A percentile compares a stretch with the other conserved stretches of the same genome.
These are phyloP conservation scores for Gnomoniopsis sp. DNA, from an alignment of 2,329 filamentous ascomycete species.

Conservation along the genomic window DNA sequence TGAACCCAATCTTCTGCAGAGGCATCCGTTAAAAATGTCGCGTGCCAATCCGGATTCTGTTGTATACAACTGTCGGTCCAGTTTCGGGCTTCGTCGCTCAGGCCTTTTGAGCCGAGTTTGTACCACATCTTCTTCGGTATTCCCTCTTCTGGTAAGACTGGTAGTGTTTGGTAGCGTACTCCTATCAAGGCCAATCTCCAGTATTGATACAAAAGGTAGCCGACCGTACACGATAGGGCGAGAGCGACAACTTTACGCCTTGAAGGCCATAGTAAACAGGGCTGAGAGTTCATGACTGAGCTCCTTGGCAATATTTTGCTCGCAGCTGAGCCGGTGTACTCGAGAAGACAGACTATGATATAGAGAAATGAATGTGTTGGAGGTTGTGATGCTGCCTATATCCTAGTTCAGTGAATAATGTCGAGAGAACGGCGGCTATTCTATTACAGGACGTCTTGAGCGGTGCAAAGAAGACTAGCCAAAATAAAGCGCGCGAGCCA, in stretches of 20 bases:
- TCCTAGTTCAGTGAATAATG: neutral
- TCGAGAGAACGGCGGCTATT: too few species aligned
- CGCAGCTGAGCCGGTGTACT: neutral
- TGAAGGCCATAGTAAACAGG: neutral
- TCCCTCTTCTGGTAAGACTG: neutral
- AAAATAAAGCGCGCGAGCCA: too few species aligned
- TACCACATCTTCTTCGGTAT: conserved; percentile 6
- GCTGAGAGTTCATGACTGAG: neutral
- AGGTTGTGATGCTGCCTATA: neutral
- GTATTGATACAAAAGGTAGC: neutral
- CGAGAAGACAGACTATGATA: neutral
- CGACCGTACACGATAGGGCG: neutral
- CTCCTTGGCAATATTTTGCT: neutral
- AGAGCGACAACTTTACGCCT: neutral
- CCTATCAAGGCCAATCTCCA: neutral
- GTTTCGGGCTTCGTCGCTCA: neutral
- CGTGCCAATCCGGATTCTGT: neutral
- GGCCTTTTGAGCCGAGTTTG: neutral
- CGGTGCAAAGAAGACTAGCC: too few species aligned
- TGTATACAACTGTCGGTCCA: conserved; percentile 3
- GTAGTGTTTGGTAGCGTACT: neutral
- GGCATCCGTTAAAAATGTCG: neutral
- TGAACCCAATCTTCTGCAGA: neutral
- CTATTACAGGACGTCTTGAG: too few species aligned
- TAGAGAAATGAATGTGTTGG: neutral